Evolutionary conservation across 768 basidiomycete genomes (phyloP).

Genomic region (Gymnopilus junonius): DNA sequence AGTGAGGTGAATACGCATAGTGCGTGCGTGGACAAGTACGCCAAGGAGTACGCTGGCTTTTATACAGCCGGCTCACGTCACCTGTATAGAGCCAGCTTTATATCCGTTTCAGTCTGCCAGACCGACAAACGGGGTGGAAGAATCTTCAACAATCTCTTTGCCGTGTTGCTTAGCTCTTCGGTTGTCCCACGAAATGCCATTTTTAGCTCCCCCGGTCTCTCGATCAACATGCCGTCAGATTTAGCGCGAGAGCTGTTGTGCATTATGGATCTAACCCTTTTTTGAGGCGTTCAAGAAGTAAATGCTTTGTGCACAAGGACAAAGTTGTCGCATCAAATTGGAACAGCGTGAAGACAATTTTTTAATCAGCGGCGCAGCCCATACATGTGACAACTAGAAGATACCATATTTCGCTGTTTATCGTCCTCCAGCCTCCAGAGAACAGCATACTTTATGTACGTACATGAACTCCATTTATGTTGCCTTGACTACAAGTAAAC

Average conservation of each 20-base stretch:
- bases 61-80: constrained; percentile 13
- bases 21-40: neutral
- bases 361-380: neutral
- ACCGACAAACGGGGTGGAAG: neutral
- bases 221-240: neutral
- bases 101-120: neutral
- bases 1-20: constrained; percentile 19
- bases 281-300: neutral
- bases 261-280: neutral
- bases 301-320: neutral
- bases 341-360: neutral
- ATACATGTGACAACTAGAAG: neutral
- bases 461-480: neutral
- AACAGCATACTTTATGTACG: too few relatives aligned
- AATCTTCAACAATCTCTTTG: neutral
- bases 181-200: constrained; percentile 5
- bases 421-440: too few relatives aligned
- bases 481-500: neutral
- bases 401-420: too few relatives aligned
- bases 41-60: neutral
- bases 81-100: neutral
- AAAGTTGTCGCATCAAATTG: neutral
- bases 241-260: neutral
- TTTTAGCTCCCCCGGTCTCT: constrained; percentile 1
- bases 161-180: constrained; percentile 1